A percentile compares a stretch with the other conserved stretches of the same genome.
Evolutionary conservation across 2,329 filamentous ascomycete genomes (phyloP).

Genomic region (Ophiocordyceps camponoti-saundersi): DNA sequence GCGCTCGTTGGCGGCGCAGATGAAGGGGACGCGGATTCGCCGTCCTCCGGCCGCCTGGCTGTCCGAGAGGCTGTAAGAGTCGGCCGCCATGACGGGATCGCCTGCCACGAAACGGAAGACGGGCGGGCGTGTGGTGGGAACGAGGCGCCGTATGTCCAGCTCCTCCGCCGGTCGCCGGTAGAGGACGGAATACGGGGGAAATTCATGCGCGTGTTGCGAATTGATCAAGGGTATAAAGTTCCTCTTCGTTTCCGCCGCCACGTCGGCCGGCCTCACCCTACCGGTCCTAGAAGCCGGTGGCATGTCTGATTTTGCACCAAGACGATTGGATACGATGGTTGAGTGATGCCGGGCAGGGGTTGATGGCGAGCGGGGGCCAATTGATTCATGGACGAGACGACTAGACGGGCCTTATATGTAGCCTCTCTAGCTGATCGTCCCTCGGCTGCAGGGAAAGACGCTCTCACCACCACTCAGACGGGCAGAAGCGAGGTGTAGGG

Average conservation of each 20-base stretch:
- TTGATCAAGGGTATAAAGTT: constrained; percentile 50
- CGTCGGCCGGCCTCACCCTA: constrained; percentile 32
- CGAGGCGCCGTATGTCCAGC: constrained; percentile 21
- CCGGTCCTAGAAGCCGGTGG: constrained; percentile 13
- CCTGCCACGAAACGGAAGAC: constrained; percentile 32
- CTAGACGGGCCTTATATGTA: constrained; percentile 3
- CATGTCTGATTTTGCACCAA: constrained; percentile 9
- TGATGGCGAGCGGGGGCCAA: not conserved
- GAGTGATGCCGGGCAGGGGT: not conserved
- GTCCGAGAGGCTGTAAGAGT: constrained; percentile 30
- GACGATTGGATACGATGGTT: not conserved
- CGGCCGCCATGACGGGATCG: constrained; percentile 42
- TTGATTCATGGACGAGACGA: constrained; percentile 5
- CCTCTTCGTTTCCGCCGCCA: constrained; percentile 57
- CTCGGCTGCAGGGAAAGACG: too few species aligned
- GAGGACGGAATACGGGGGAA: constrained; percentile 41
- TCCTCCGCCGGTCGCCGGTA: constrained; percentile 32
- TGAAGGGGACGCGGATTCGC: constrained; percentile 38
- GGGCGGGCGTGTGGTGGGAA: constrained; percentile 20
- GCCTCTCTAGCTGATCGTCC: not conserved
- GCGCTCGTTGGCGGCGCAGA: constrained; percentile 62
- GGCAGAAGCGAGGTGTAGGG: constrained; percentile 11
- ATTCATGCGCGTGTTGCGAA: constrained; percentile 34
- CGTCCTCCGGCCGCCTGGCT: constrained; percentile 15
- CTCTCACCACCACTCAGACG: not conserved